These are phyloP conservation scores for Oleoguttula mirabilis DNA, from an alignment of 495 filamentous ascomycete species.

Conservation along the genomic window DNA sequence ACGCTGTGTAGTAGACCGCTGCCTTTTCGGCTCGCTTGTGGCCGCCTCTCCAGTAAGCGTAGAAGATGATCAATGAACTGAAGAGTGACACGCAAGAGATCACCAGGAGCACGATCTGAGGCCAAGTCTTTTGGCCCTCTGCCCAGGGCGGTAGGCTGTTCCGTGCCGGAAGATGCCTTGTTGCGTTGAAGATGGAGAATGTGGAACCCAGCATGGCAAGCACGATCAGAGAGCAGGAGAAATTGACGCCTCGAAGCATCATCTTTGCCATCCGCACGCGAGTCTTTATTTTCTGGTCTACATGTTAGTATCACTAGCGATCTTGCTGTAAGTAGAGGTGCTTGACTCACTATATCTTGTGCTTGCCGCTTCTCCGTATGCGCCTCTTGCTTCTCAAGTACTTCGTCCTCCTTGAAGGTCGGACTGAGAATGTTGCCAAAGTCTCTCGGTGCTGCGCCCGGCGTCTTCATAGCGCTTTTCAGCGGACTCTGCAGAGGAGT, in stretches of 20 bases:
- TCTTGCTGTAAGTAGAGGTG: no score
- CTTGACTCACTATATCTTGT: constrained; percentile 62
- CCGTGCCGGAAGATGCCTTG: constrained; percentile 55
- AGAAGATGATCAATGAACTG: constrained; percentile 68
- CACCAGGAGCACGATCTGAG: constrained; percentile 68
- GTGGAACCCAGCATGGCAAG: constrained; percentile 74
- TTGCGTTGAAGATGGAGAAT: constrained; percentile 81
- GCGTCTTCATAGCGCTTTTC: constrained; percentile 76
- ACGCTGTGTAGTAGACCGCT: constrained; percentile 84
- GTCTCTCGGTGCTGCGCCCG: constrained; percentile 60
- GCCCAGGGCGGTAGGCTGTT: constrained; percentile 81
- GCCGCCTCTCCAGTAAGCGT: constrained; percentile 78
- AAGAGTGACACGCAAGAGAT: constrained; percentile 70
- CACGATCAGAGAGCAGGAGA: constrained; percentile 91
- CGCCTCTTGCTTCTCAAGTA: constrained; percentile 68
- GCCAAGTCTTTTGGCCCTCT: constrained; percentile 65
- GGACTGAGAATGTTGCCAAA: constrained; percentile 58
- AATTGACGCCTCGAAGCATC: constrained; percentile 83
- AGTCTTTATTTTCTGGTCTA: constrained; percentile 87
- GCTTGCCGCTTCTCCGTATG: constrained; percentile 69
- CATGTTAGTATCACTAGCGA: background rate
- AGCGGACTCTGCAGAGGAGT: constrained; percentile 56
- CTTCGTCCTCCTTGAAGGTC: constrained; percentile 66
- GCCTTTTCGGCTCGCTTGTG: constrained; percentile 83
- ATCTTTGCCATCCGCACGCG: constrained; percentile 91